These are phyloP conservation scores for Apophysomyces trapeziformis DNA, from an alignment of 371 early-diverging fungal species.

Conservation along the genomic window DNA sequence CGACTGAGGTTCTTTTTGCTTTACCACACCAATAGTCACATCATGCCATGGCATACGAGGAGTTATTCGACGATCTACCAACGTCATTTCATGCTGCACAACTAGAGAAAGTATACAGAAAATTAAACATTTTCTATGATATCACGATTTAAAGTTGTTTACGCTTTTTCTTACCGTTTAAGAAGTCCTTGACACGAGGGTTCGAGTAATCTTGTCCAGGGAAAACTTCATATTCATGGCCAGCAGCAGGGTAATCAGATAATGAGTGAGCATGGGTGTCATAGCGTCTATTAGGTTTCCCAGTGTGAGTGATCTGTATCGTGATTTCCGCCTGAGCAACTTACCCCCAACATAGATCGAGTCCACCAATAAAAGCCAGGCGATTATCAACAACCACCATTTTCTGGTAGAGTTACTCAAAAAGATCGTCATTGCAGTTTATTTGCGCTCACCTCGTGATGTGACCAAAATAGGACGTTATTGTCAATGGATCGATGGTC, in stretches of 20 bases:
- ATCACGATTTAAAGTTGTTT: no score
- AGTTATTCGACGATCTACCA: conserved; percentile 52
- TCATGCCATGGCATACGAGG: conserved; percentile 99
- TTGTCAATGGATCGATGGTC: conserved; percentile 68
- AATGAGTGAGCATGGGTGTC: conserved; percentile 82
- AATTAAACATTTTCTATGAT: no score
- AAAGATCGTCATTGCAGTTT: conserved; percentile 30
- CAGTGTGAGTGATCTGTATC: neutral
- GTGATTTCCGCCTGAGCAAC: no score
- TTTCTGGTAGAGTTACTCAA: conserved; percentile 54
- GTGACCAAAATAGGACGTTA: conserved; percentile 72
- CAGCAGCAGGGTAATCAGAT: conserved; percentile 66
- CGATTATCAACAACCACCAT: conserved; percentile 72
- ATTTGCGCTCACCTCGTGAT: conserved; percentile 65
- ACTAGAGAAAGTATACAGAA: conserved; percentile 34
- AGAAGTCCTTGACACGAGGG: conserved; percentile 89
- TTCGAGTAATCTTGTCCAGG: conserved; percentile 93
- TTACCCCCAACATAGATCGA: conserved; percentile 80
- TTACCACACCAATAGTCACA: conserved; percentile 70
- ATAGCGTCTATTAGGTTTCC: conserved; percentile 64
- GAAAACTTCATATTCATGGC: conserved; percentile 55
- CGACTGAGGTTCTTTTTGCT: neutral
- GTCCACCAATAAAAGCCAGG: conserved; percentile 81
- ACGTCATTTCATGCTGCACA: conserved; percentile 47
- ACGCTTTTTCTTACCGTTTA: conserved; percentile 52